Evolutionary conservation across 208 protist species (phyloP).

Genomic region (Acanthamoeba culbertsoni): DNA sequence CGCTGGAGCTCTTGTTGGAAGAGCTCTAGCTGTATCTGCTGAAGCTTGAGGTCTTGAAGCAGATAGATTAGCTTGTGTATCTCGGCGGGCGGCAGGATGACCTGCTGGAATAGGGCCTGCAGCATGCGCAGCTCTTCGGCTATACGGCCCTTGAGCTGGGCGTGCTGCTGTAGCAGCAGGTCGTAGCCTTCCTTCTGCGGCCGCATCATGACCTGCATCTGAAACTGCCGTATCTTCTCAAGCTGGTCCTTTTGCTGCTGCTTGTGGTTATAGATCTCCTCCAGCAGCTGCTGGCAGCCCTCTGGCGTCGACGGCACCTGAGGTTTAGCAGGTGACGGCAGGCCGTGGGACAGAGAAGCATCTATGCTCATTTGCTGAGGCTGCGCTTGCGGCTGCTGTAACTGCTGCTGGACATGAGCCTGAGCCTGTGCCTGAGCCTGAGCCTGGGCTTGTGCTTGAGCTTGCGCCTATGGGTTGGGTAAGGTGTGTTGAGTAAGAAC

Average conservation of each 20-base stretch:
- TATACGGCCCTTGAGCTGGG: constrained; percentile 64
- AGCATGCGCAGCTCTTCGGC: constrained; percentile 60
- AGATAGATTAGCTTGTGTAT: constrained; percentile 67
- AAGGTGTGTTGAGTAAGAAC: background rate
- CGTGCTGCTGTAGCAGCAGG: constrained; percentile 67
- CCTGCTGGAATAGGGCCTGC: constrained; percentile 65
- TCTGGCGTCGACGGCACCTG: constrained; percentile 1
- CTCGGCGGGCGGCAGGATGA: constrained; percentile 65
- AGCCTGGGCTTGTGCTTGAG: no score
- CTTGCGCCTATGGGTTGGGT: no score
- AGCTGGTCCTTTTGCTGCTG: constrained; percentile 71
- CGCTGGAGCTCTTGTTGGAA: constrained; percentile 68
- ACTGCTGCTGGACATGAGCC: no score
- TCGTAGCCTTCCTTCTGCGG: constrained; percentile 70
- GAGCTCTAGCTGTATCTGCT: constrained; percentile 72
- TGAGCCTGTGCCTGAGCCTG: background rate
- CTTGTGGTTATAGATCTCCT: constrained; percentile 64
- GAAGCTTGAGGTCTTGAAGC: constrained; percentile 67
- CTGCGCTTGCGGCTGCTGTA: no score
- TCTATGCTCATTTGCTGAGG: no score
- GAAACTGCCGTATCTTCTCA: constrained; percentile 68
- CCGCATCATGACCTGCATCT: constrained; percentile 69
- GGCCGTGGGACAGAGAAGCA: no score
- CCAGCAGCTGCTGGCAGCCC: constrained; percentile 66
- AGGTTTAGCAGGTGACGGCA: background rate